Percentiles rank a stretch among this genome's conserved stretches.
Evolutionary conservation across 768 basidiomycete species (phyloP).

Genomic region (Russula lepida): DNA sequence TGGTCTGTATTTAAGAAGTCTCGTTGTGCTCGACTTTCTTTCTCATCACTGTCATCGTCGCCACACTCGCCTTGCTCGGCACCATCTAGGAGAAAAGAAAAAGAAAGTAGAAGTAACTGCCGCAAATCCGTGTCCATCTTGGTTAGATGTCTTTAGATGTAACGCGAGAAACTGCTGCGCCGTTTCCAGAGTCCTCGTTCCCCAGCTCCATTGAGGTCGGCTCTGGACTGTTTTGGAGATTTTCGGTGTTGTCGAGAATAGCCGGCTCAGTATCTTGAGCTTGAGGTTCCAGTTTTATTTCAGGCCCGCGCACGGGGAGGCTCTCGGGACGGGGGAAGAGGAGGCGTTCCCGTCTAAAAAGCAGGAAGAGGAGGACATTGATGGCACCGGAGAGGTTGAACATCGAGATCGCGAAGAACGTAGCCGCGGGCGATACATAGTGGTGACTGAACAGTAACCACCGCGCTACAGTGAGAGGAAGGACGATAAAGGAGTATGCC

Average conservation of each 20-base stretch:
- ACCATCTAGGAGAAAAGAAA: too few relatives aligned
- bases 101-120: background rate
- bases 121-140: background rate
- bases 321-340: slow-evolving; percentile 23
- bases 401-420: slow-evolving; percentile 24
- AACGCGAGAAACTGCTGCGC: background rate
- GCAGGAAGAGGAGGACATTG: slow-evolving; percentile 34
- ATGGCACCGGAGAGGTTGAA: slow-evolving; percentile 28
- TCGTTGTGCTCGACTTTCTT: too few relatives aligned
- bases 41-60: too few relatives aligned
- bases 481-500: background rate
- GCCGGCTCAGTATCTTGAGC: background rate
- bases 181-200: background rate
- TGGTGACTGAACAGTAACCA: background rate
- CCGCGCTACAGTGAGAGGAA: background rate
- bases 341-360: slow-evolving; percentile 30
- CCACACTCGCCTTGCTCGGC: too few relatives aligned
- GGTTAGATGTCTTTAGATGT: background rate
- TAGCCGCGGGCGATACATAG: slow-evolving; percentile 30
- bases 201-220: background rate
- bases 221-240: background rate
- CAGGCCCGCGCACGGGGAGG: background rate
- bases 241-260: background rate
- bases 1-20: too few relatives aligned
- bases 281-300: background rate